These are phyloP conservation scores for Escovopsis sp. DNA, from an alignment of 2,329 filamentous ascomycete genomes.

Conservation along the genomic window DNA sequence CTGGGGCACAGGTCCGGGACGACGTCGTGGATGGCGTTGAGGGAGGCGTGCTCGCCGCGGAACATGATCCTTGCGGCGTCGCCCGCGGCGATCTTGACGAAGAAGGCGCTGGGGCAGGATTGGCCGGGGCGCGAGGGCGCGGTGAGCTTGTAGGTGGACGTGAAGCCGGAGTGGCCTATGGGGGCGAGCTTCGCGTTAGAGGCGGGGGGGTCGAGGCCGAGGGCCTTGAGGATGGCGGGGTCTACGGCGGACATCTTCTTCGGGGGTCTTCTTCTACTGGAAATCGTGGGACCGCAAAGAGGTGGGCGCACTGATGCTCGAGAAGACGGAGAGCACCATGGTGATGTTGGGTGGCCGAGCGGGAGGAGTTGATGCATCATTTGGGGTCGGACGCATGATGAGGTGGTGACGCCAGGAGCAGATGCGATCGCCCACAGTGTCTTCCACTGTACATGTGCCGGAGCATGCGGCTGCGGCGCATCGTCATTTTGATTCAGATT, in stretches of 20 bases:
- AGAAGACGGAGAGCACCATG: too few species aligned
- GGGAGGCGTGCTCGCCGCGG: constrained; percentile 63
- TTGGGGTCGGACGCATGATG: too few species aligned
- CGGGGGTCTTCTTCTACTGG: too few species aligned
- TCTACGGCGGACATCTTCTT: constrained; percentile 23
- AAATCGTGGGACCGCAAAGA: too few species aligned
- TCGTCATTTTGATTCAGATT: too few species aligned
- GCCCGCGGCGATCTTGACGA: constrained; percentile 57
- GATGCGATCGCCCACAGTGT: too few species aligned
- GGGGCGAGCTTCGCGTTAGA: constrained; percentile 35
- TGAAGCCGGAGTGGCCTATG: constrained; percentile 53
- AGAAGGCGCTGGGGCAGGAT: constrained; percentile 41
- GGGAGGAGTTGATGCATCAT: constrained; percentile 6
- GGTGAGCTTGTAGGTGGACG: constrained; percentile 46
- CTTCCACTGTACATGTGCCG: too few species aligned
- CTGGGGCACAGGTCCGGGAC: constrained; percentile 65
- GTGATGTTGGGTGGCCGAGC: too few species aligned
- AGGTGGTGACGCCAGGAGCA: too few species aligned
- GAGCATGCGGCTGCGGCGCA: too few species aligned
- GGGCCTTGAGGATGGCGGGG: constrained; percentile 43
- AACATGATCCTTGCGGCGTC: constrained; percentile 54
- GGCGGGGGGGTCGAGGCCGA: constrained; percentile 39
- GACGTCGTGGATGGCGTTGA: constrained; percentile 61
- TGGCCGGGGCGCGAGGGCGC: constrained; percentile 30
- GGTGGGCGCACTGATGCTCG: too few species aligned